A percentile compares a stretch with the other conserved stretches of the same genome.
Conservation (phyloP, 805 yeast genomes). For the Kockiozyma suomiensis region DNA sequence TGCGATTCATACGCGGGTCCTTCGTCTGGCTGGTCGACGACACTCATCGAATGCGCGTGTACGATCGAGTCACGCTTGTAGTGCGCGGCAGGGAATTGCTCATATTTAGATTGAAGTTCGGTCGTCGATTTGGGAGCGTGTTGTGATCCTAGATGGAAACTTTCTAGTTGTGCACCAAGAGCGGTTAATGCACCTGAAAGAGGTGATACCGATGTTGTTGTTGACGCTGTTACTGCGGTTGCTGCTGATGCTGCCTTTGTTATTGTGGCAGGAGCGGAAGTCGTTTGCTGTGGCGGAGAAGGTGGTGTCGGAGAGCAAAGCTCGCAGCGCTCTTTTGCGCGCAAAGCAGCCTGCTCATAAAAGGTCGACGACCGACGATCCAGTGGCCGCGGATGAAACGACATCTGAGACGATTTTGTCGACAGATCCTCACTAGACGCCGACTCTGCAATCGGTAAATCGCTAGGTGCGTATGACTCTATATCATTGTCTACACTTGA, state of each 20-base stretch:
- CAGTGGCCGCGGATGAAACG: neutral
- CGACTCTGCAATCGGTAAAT: neutral
- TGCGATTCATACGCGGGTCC: conserved; percentile 9
- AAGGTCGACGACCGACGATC: conserved; percentile 27
- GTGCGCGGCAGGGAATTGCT: neutral
- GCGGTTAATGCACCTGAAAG: neutral
- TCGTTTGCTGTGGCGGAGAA: too few species aligned
- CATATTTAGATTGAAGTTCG: neutral
- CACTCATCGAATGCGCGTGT: neutral
- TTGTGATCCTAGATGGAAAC: neutral
- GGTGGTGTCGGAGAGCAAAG: too few species aligned
- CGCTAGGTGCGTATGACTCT: neutral
- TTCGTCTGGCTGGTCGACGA: neutral
- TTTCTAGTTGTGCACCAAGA: neutral
- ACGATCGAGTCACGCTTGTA: conserved; percentile 4
- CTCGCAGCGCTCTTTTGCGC: neutral
- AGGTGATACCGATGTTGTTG: too few species aligned
- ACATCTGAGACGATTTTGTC: neutral
- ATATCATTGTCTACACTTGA: conserved; percentile 8
- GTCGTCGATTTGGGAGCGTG: neutral
- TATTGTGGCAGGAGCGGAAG: neutral
- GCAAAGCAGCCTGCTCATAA: conserved; percentile 11
- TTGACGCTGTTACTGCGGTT: neutral
- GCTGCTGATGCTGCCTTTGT: neutral
- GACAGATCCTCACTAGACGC: neutral